Evolutionary conservation across 2,329 filamentous ascomycete species (phyloP).

Genomic region (Zalaria obscura): DNA sequence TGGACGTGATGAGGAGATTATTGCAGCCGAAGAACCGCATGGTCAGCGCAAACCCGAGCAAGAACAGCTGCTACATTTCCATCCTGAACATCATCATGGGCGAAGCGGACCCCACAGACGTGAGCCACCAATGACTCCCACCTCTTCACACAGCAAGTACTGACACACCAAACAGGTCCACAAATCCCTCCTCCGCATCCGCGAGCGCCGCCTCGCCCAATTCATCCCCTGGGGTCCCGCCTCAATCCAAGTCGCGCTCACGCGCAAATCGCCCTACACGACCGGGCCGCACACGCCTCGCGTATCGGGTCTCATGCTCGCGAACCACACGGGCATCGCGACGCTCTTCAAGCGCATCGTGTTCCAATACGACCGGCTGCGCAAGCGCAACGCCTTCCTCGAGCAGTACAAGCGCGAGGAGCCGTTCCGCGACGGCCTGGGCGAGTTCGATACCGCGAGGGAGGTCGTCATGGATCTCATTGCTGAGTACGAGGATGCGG

Average conservation of each 20-base stretch:
- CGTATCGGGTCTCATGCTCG: constrained; percentile 92
- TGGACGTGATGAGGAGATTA: constrained; percentile 92
- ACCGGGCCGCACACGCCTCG: constrained; percentile 79
- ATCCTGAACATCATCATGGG: constrained; percentile 98
- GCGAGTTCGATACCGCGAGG: constrained; percentile 89
- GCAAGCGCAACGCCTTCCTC: constrained; percentile 93
- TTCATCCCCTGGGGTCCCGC: constrained; percentile 98
- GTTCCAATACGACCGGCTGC: constrained; percentile 80
- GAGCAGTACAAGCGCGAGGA: constrained; percentile 94
- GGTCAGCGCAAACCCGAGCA: constrained; percentile 89
- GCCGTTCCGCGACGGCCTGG: constrained; percentile 78
- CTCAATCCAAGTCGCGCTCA: constrained; percentile 91
- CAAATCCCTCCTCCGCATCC: constrained; percentile 91
- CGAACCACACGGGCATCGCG: constrained; percentile 94
- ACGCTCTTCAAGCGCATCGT: constrained; percentile 94
- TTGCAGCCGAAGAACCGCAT: constrained; percentile 98
- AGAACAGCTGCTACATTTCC: constrained; percentile 97
- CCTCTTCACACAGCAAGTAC: neutral
- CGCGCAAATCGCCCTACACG: constrained; percentile 92
- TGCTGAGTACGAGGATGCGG: constrained; percentile 88
- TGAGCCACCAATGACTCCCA: constrained; percentile 15
- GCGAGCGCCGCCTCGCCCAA: constrained; percentile 81
- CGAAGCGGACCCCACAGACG: constrained; percentile 93
- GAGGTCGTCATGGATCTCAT: constrained; percentile 87
- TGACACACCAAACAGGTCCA: constrained; percentile 44